These are phyloP conservation scores for Pseudocohnilembus persalinus DNA, from an alignment of 169 alveolate genomes.

Conservation along the genomic window DNA sequence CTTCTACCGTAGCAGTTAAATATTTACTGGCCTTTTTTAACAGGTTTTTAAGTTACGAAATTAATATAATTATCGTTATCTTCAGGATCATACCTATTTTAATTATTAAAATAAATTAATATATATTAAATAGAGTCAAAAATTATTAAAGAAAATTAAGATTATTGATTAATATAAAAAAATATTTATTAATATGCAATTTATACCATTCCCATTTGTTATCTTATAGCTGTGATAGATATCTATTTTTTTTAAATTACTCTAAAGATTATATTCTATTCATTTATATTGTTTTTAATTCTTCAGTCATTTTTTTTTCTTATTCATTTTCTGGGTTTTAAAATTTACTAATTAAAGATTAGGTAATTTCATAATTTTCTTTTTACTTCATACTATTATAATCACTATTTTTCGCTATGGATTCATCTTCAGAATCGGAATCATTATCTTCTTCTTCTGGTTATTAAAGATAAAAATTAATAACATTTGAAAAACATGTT, in stretches of 20 bases:
- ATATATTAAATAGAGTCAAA: neutral
- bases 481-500: neutral
- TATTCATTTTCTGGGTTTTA: too few relatives aligned
- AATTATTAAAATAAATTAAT: too few relatives aligned
- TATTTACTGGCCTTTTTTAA: slow-evolving; percentile 1
- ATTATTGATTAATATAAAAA: too few relatives aligned
- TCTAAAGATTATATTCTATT: neutral
- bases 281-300: neutral
- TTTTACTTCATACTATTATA: neutral
- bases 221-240: neutral
- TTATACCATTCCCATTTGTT: neutral
- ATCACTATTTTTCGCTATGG: neutral
- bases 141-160: too few relatives aligned
- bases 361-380: neutral
- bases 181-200: too few relatives aligned
- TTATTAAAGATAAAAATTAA: neutral
- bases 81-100: neutral
- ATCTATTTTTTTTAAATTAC: too few relatives aligned
- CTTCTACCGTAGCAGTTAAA: slow-evolving; percentile 25
- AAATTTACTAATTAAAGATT: too few relatives aligned
- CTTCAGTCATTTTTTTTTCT: neutral
- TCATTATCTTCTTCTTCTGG: slow-evolving; percentile 22
- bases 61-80: slow-evolving; percentile 16
- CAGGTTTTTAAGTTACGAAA: neutral
- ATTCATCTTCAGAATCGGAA: slow-evolving; percentile 23